A percentile compares a stretch with the other conserved stretches of the same genome.
Evolutionary conservation across 2,329 filamentous ascomycete genomes (phyloP).

Genomic region (Colletotrichum cuscutae): DNA sequence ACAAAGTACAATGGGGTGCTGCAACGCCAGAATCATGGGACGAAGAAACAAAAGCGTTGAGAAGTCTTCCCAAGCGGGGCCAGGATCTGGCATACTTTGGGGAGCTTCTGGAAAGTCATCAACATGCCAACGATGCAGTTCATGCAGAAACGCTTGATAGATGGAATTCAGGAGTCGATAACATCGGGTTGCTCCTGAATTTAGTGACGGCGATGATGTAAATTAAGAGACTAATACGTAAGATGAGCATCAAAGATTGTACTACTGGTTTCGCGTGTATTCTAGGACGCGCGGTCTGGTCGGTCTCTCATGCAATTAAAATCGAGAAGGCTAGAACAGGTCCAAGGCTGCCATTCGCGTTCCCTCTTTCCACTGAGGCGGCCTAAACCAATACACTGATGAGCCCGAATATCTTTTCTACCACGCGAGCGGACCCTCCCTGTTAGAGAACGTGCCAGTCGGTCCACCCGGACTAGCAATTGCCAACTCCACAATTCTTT

Average conservation of each 20-base stretch:
- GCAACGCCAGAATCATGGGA: conserved; percentile 13
- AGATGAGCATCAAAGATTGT: too few species aligned
- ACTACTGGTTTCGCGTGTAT: too few species aligned
- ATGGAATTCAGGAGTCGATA: conserved; percentile 31
- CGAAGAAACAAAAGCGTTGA: not conserved
- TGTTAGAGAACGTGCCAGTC: conserved; percentile 41
- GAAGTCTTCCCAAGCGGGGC: not conserved
- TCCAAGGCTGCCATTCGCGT: not conserved
- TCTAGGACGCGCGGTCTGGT: too few species aligned
- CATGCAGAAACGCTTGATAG: conserved; percentile 4
- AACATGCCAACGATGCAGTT: not conserved
- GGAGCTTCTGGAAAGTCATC: conserved; percentile 3
- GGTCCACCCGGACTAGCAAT: conserved; percentile 43
- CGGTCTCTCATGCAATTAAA: too few species aligned
- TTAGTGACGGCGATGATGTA: conserved; percentile 2
- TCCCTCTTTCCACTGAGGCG: not conserved
- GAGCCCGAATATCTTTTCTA: not conserved
- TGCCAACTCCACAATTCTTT: conserved; percentile 44
- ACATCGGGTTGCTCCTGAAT: conserved; percentile 24
- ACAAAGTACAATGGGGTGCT: conserved; percentile 18
- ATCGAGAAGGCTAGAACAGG: not conserved
- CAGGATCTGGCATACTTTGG: not conserved
- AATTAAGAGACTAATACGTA: too few species aligned
- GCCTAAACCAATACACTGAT: not conserved
- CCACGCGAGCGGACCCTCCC: conserved; percentile 38